phyloP scores from a whole-genome alignment of 805 yeast genomes.

The Candida mattraensis region DNA sequence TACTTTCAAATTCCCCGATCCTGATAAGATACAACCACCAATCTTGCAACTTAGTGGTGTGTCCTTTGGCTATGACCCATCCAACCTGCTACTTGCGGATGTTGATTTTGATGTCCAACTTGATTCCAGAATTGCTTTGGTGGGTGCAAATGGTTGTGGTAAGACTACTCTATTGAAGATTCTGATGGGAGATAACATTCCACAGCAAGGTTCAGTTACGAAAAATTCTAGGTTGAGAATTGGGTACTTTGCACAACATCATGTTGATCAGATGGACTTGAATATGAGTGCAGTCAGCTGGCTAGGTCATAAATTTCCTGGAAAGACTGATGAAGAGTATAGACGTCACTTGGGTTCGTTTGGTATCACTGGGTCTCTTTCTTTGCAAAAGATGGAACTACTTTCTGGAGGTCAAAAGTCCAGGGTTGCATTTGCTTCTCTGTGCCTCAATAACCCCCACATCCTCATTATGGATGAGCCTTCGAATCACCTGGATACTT shows the following conservation, averaged over 20 bases:
- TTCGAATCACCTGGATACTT: slow-evolving; percentile 96
- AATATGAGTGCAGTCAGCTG: slow-evolving; percentile 84
- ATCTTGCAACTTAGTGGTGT: slow-evolving; percentile 85
- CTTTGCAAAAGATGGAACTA: slow-evolving; percentile 84
- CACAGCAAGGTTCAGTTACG: slow-evolving; percentile 75
- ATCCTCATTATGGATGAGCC: slow-evolving; percentile 94
- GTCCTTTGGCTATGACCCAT: slow-evolving; percentile 76
- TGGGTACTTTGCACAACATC: slow-evolving; percentile 98
- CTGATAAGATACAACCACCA: slow-evolving; percentile 91
- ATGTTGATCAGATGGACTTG: slow-evolving; percentile 96
- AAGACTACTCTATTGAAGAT: slow-evolving; percentile 91
- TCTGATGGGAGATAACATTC: slow-evolving; percentile 73
- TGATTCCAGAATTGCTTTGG: slow-evolving; percentile 93
- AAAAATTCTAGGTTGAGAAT: slow-evolving; percentile 85
- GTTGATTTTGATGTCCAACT: slow-evolving; percentile 90
- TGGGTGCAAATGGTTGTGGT: slow-evolving; percentile 99
- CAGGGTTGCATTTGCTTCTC: slow-evolving; percentile 95
- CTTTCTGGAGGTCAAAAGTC: slow-evolving; percentile 98
- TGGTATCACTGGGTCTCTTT: slow-evolving; percentile 94
- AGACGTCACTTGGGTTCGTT: slow-evolving; percentile 95
- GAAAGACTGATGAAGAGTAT: slow-evolving; percentile 93
- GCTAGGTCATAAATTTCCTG: slow-evolving; percentile 89
- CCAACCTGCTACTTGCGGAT: slow-evolving; percentile 61
- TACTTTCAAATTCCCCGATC: slow-evolving; percentile 91
- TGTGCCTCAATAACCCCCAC: slow-evolving; percentile 88